phyloP scores from a whole-genome alignment of 108 stramenopile genomes.

The Asterionellopsis glacialis region DNA sequence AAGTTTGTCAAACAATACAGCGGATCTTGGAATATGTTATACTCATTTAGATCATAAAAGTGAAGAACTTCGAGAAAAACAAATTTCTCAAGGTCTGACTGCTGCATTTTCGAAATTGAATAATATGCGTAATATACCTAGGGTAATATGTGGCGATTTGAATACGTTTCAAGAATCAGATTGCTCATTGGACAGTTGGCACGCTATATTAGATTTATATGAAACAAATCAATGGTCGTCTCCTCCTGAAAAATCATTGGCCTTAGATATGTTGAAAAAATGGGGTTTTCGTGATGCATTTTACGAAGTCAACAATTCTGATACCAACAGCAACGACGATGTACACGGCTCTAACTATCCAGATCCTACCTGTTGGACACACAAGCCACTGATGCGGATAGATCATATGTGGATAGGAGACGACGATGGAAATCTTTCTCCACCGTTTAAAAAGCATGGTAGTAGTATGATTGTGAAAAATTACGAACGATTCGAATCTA shows the following conservation, averaged over 20 bases:
- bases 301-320: not conserved
- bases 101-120: not conserved
- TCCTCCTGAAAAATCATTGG: slow-evolving; percentile 6
- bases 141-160: slow-evolving; percentile 14
- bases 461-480: too few relatives aligned
- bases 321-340: too few relatives aligned
- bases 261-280: not conserved
- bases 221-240: not conserved
- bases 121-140: not conserved
- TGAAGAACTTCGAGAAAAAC: slow-evolving; percentile 14
- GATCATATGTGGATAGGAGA: slow-evolving; percentile 8
- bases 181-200: not conserved
- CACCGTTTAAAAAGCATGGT: too few relatives aligned
- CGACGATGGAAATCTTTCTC: too few relatives aligned
- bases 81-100: not conserved
- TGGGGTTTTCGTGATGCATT: slow-evolving; percentile 7
- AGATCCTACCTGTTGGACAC: slow-evolving; percentile 13
- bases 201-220: slow-evolving; percentile 4
- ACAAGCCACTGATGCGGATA: slow-evolving; percentile 9
- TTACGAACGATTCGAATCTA: too few relatives aligned
- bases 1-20: too few relatives aligned
- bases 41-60: slow-evolving; percentile 16
- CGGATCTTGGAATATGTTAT: not conserved
- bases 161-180: slow-evolving; percentile 14
- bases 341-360: not conserved